A percentile compares a stretch with the other conserved stretches of the same genome.
Conservation (phyloP, 2,329 filamentous ascomycete species). For the Colletotrichum sp. region DNA sequence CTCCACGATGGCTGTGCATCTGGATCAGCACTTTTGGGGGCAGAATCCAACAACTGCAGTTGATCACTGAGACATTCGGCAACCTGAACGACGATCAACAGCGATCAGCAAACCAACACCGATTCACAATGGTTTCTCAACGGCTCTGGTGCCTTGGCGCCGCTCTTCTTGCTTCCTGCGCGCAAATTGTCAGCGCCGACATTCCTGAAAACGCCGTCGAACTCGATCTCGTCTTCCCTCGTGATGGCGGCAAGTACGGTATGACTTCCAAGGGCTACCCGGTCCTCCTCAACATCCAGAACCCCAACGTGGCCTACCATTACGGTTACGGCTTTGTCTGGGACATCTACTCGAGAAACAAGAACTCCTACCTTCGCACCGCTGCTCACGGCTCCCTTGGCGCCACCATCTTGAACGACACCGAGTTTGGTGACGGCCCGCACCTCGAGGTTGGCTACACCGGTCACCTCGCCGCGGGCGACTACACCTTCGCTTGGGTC, state of each 20-base stretch:
- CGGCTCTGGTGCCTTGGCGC: background rate
- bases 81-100: background rate
- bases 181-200: slow-evolving; percentile 2
- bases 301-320: slow-evolving; percentile 18
- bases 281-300: slow-evolving; percentile 18
- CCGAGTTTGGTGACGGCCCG: slow-evolving; percentile 4
- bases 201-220: slow-evolving; percentile 19
- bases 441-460: slow-evolving; percentile 14
- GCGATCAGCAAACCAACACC: slow-evolving; percentile 1
- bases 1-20: background rate
- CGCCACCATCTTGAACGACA: slow-evolving; percentile 13
- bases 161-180: slow-evolving; percentile 2
- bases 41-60: background rate
- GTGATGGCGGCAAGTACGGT: slow-evolving; percentile 13
- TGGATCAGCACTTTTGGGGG: slow-evolving; percentile 1
- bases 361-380: slow-evolving; percentile 14
- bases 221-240: slow-evolving; percentile 21
- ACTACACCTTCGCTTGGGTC: slow-evolving; percentile 18
- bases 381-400: slow-evolving; percentile 15
- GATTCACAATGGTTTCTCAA: slow-evolving; percentile 6
- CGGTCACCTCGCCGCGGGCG: slow-evolving; percentile 15
- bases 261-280: slow-evolving; percentile 16
- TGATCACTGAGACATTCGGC: background rate
- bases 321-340: slow-evolving; percentile 20
- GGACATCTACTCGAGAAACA: slow-evolving; percentile 16